phyloP scores from a whole-genome alignment of 352 stramenopile species.

The Aphanomyces cochlioides region DNA sequence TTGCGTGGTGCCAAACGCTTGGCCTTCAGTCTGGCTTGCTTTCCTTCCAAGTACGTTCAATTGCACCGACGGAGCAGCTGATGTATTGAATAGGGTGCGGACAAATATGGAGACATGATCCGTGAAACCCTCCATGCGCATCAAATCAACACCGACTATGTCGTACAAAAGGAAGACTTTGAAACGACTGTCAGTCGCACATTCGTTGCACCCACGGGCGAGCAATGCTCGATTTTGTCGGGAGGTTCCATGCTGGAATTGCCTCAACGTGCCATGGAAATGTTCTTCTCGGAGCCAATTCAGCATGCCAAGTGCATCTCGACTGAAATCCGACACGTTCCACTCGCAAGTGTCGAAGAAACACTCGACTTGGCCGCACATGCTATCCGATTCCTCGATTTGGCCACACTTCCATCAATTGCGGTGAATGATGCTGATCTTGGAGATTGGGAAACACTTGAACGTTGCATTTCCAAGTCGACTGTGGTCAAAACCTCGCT shows the following conservation, averaged over 20 bases:
- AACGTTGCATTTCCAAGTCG: constrained; percentile 25
- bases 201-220: constrained; percentile 21
- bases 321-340: constrained; percentile 22
- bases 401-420: constrained; percentile 17
- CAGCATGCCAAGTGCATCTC: constrained; percentile 26
- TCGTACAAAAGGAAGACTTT: constrained; percentile 31
- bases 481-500: constrained; percentile 25
- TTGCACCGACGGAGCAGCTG: neutral
- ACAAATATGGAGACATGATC: constrained; percentile 31
- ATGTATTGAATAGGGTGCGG: constrained; percentile 11
- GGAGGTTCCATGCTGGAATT: constrained; percentile 27
- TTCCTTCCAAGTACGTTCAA: constrained; percentile 18
- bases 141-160: constrained; percentile 28
- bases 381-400: constrained; percentile 26
- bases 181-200: constrained; percentile 16
- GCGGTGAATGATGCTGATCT: constrained; percentile 24
- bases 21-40: constrained; percentile 26
- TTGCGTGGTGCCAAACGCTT: constrained; percentile 26
- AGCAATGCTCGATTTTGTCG: constrained; percentile 27
- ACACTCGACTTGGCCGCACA: constrained; percentile 11
- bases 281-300: constrained; percentile 28
- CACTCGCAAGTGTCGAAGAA: constrained; percentile 21
- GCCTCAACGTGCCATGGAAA: constrained; percentile 17
- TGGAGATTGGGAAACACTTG: constrained; percentile 25
- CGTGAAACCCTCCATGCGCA: constrained; percentile 24